Evolutionary conservation across 257 asterid genomes (phyloP), one percentile per base, ranked within the genome.

Genomic region (Handroanthus guayacan): DNA sequence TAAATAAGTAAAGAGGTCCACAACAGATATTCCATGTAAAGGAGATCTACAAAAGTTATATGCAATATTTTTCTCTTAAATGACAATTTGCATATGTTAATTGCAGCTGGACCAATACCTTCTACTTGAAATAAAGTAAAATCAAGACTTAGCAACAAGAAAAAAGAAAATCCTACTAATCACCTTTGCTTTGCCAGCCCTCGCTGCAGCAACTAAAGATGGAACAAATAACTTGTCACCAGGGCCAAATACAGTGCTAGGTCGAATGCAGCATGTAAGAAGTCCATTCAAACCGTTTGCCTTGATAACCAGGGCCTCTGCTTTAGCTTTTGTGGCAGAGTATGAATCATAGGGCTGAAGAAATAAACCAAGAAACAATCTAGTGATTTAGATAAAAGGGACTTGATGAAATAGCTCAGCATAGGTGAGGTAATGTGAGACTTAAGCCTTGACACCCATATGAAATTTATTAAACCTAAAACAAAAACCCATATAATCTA

Each of bases 261-360:
- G 97, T 69, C 95, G 83, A 65, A 91, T 84, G 76, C 92, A 89
- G 80, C 95, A 89, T 41, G 93, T 88, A 60, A 86, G 86, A 74
- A 91, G 95, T 43, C 90, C 97, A 61, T 82, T 78, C 3, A 63
- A 64, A 76, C 87, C 88, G 78, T 88, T 91, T 56, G 93, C 62
- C 82, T 87, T 85, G 75, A 87, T 75, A 72, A 85, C 88, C 62
- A 91, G 82, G 64, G 89, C 86, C 82, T 89, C 95, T 62, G 89
- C 97, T 89, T 89, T 88, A 62, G 95, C 93, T 87, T 91, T 91
- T 62, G 97, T 91, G 50, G 91, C 90, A 65, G 97, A 91, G 85
- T 91, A 91, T 12, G 89, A 81, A 84, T 91, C 97, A 78, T 91
- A 86, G 81, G 86, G 95, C 97, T 91, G 84, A 69, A 44, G 72